Conservation (phyloP, 2,329 filamentous ascomycete species). For the Aaosphaeria pasadenensis region DNA sequence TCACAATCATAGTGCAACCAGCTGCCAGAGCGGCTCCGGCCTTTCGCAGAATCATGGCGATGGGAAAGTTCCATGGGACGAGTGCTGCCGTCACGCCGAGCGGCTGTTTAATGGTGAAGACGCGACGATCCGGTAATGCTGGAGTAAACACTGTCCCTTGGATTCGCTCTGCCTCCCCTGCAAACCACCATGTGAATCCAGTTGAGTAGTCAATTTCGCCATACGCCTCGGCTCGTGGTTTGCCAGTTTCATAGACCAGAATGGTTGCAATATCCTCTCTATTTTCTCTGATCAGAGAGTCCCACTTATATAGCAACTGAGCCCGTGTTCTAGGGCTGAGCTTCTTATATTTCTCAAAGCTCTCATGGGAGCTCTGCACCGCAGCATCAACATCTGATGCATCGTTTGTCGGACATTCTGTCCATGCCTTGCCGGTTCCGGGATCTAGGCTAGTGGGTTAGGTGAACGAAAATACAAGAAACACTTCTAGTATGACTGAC, state of each 20-base stretch:
- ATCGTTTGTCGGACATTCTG: conserved; percentile 46
- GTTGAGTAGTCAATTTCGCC: conserved; percentile 54
- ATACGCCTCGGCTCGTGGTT: conserved; percentile 51
- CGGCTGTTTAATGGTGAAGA: conserved; percentile 73
- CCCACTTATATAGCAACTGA: conserved; percentile 63
- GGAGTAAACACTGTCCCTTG: conserved; percentile 60
- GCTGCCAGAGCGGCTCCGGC: conserved; percentile 66
- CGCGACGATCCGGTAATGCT: conserved; percentile 59
- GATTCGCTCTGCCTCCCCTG: conserved; percentile 61
- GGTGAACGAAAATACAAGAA: background rate
- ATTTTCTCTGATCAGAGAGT: conserved; percentile 61
- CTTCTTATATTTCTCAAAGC: conserved; percentile 60
- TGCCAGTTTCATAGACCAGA: conserved; percentile 59
- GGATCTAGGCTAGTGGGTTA: conserved; percentile 40
- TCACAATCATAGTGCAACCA: conserved; percentile 68
- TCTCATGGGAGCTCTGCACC: conserved; percentile 58
- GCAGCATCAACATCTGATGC: conserved; percentile 60
- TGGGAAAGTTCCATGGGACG: conserved; percentile 72
- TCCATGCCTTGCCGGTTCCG: conserved; percentile 50
- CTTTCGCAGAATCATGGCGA: conserved; percentile 67
- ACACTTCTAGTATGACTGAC: conserved; percentile 25
- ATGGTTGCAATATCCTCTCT: conserved; percentile 62
- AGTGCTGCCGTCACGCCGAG: conserved; percentile 66
- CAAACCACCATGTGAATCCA: conserved; percentile 55
- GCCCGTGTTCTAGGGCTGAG: conserved; percentile 60